Percentiles rank a stretch among this genome's conserved stretches.
Conservation (phyloP, 768 basidiomycete genomes). For the Candolleomyces eurysporus region DNA sequence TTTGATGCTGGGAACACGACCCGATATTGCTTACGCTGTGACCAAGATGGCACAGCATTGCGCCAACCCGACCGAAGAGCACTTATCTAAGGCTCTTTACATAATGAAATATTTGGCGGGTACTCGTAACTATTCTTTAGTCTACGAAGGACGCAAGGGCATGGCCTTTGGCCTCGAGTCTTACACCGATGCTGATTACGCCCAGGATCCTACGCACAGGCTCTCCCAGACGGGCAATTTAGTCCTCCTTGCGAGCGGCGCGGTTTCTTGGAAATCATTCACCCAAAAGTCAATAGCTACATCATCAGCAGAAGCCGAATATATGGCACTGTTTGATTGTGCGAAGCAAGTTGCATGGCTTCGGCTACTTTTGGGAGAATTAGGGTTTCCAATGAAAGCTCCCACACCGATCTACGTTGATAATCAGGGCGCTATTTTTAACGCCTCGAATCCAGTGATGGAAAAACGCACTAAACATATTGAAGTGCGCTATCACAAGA, state of each 20-base stretch:
- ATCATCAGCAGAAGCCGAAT: conserved; percentile 24
- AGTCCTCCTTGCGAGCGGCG: conserved; percentile 13
- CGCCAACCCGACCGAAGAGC: conserved; percentile 10
- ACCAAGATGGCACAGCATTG: no score
- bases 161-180: not conserved
- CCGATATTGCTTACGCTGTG: no score
- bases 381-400: not conserved
- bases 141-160: conserved; percentile 1
- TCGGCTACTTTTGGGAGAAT: not conserved
- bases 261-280: conserved; percentile 15
- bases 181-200: conserved; percentile 9
- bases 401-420: conserved; percentile 3
- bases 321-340: conserved; percentile 16
- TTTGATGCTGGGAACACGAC: no score
- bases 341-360: conserved; percentile 14
- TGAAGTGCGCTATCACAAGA: conserved; percentile 26
- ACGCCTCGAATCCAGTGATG: conserved; percentile 7
- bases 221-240: conserved; percentile 20
- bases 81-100: conserved; percentile 1
- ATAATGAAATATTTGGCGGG: conserved; percentile 6
- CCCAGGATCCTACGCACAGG: conserved; percentile 11
- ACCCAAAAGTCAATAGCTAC: conserved; percentile 16
- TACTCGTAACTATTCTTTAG: conserved; percentile 2
- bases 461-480: conserved; percentile 26
- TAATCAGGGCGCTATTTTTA: conserved; percentile 14